These are phyloP conservation scores for Terfezia claveryi DNA, from an alignment of 495 filamentous ascomycete genomes.

Conservation along the genomic window DNA sequence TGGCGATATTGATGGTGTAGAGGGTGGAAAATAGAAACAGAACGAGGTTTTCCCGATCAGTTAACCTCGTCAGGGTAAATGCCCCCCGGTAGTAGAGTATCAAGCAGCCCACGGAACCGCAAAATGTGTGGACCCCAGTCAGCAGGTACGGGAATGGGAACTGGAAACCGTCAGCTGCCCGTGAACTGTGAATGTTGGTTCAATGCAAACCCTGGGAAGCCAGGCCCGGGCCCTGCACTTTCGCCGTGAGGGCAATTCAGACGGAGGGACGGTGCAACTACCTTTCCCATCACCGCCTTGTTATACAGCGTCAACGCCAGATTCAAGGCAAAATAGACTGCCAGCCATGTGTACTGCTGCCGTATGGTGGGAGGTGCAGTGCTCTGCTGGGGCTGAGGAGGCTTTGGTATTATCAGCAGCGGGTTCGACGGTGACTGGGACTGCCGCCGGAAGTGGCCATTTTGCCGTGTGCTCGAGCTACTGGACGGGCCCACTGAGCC, in stretches of 20 bases:
- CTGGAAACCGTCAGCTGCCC: slow-evolving; percentile 11
- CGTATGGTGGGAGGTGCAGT: background rate
- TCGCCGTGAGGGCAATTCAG: no score
- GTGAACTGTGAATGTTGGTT: no score
- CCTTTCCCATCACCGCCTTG: slow-evolving; percentile 32
- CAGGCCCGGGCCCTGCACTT: no score
- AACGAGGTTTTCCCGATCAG: slow-evolving; percentile 24
- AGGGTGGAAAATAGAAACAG: slow-evolving; percentile 32
- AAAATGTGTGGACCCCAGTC: slow-evolving; percentile 30
- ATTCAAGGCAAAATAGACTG: slow-evolving; percentile 30
- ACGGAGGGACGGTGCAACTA: no score
- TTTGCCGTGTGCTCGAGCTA: background rate
- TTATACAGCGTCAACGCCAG: slow-evolving; percentile 33
- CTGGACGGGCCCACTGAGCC: no score
- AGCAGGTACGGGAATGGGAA: slow-evolving; percentile 36
- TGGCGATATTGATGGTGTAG: slow-evolving; percentile 38
- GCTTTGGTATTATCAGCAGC: slow-evolving; percentile 13
- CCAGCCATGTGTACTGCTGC: slow-evolving; percentile 23
- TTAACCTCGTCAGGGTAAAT: slow-evolving; percentile 27
- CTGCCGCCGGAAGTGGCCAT: background rate
- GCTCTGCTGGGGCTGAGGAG: background rate
- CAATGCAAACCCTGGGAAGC: no score
- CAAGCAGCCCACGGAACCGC: slow-evolving; percentile 29
- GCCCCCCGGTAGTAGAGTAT: slow-evolving; percentile 25
- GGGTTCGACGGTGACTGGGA: background rate